phyloP scores from a whole-genome alignment of 2,329 filamentous ascomycete species.

The Alternaria hordeiaustralica region DNA sequence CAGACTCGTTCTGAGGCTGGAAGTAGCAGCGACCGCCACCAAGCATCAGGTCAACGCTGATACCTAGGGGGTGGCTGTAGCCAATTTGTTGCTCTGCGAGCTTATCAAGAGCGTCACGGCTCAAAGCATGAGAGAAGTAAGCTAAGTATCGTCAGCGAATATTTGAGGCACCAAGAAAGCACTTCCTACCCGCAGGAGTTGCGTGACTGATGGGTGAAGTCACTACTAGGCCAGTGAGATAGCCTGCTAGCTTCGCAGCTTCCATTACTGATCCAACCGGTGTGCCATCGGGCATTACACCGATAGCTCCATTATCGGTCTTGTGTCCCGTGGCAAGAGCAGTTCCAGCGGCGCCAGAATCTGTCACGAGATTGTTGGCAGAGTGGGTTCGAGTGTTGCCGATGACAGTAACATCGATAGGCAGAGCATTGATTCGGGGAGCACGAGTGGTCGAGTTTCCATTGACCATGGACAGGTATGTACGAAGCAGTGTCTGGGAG shows the following conservation, averaged over 20 bases:
- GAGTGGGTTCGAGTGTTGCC: conserved; percentile 30
- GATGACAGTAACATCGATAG: conserved; percentile 28
- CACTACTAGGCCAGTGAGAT: conserved; percentile 53
- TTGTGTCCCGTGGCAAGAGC: conserved; percentile 52
- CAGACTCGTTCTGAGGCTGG: conserved; percentile 47
- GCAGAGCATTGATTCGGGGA: conserved; percentile 24
- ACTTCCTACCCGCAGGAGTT: conserved; percentile 17
- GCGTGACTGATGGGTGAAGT: conserved; percentile 49
- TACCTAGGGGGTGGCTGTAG: conserved; percentile 50
- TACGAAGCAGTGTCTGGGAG: conserved; percentile 31
- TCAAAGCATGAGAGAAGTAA: conserved; percentile 45
- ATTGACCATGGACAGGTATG: conserved; percentile 27
- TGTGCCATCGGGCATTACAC: conserved; percentile 39
- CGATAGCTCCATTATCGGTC: conserved; percentile 49
- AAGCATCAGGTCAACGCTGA: conserved; percentile 50
- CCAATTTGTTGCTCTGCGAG: conserved; percentile 52
- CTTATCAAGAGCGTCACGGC: conserved; percentile 45
- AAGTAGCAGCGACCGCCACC: conserved; percentile 53
- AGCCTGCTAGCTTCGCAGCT: conserved; percentile 50
- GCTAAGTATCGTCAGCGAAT: neutral
- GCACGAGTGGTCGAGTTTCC: conserved; percentile 24
- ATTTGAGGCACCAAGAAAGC: neutral
- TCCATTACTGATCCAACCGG: conserved; percentile 51
- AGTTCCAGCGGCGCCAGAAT: conserved; percentile 52
- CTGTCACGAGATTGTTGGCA: conserved; percentile 48